Evolutionary conservation across 179 eudicot genomes (phyloP), one percentile per base, ranked within the genome.

Genomic region (Nepenthes alata): DNA sequence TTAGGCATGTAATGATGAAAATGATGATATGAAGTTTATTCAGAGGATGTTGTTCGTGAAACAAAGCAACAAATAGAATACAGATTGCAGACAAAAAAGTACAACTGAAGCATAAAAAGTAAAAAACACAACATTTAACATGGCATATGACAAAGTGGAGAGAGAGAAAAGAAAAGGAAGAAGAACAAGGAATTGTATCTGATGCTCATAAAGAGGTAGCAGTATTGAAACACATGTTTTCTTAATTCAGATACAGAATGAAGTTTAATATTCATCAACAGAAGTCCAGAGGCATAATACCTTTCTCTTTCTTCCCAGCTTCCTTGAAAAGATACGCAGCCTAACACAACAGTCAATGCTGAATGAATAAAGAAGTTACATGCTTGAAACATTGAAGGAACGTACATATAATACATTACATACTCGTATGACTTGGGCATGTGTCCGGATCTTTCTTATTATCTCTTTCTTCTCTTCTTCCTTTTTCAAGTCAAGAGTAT

Each of bases 241-340:
- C 1, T 25, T 0, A 25, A 25, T 25, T 25, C 25, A 25, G 25
- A 25, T 25, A 25, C 25, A 41, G 45, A 41, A 41, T 2, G 8
- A 4, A 41, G 45, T 41, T 41, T 4, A 41, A 7, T 41, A 41
- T 41, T 41, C 45, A 4, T 41, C 45, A 41, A 53, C 47, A 49
- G 7, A 62, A 41, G 8, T 41, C 6, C 45, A 41, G 6, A 36
- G 58, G 11, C 38, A 53, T 60, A n/a, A 14, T 81, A 87, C 95
- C 91, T 66, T 55, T 67, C 45, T 34, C 67, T 69, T 61, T 67
- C 70, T 76, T 74, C 13, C 80, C 91, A 64, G 89, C 89, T 44
- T 77, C 89, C 74, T 86, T 82, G 75, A 89, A 89, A 62, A 76
- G 91, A 67, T 71, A 72, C 45, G 95, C 93, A 14, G 97, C 97